phyloP scores from a whole-genome alignment of 306 rosid genomes.

The Phaseolus lunatus region DNA sequence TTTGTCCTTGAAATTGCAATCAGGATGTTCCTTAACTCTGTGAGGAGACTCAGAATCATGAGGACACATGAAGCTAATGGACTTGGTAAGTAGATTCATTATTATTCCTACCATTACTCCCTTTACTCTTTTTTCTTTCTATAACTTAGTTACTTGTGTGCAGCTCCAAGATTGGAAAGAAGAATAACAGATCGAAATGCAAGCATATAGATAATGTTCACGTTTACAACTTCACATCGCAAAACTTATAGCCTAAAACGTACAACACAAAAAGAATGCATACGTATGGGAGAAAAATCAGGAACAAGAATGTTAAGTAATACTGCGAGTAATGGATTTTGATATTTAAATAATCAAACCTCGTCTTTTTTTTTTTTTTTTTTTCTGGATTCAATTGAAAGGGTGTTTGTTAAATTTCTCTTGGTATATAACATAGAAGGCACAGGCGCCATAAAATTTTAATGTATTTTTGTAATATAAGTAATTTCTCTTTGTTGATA shows the following conservation, averaged over 20 bases:
- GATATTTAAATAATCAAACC: constrained; percentile 36
- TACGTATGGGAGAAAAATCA: constrained; percentile 19
- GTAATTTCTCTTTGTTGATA: constrained; percentile 48
- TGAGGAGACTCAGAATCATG: constrained; percentile 84
- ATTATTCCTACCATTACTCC: constrained; percentile 10
- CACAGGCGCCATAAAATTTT: constrained; percentile 19
- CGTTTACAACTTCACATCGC: constrained; percentile 10
- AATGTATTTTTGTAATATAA: constrained; percentile 35
- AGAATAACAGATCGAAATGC: constrained; percentile 57
- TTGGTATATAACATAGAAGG: constrained; percentile 30
- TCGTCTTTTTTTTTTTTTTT: neutral
- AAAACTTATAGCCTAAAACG: constrained; percentile 37
- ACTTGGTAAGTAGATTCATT: constrained; percentile 53
- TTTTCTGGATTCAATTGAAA: constrained; percentile 25
- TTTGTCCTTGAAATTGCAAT: constrained; percentile 30
- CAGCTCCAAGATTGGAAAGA: constrained; percentile 68
- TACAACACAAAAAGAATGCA: constrained; percentile 36
- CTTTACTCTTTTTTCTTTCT: constrained; percentile 12
- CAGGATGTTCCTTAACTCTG: constrained; percentile 81
- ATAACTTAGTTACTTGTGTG: constrained; percentile 40
- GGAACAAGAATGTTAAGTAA: constrained; percentile 1
- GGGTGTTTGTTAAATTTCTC: constrained; percentile 37
- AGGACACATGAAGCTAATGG: constrained; percentile 70
- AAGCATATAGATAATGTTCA: constrained; percentile 46
- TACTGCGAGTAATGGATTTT: constrained; percentile 45